Evolutionary conservation across 306 rosid species (phyloP).

Genomic region (Fragaria iinumae): DNA sequence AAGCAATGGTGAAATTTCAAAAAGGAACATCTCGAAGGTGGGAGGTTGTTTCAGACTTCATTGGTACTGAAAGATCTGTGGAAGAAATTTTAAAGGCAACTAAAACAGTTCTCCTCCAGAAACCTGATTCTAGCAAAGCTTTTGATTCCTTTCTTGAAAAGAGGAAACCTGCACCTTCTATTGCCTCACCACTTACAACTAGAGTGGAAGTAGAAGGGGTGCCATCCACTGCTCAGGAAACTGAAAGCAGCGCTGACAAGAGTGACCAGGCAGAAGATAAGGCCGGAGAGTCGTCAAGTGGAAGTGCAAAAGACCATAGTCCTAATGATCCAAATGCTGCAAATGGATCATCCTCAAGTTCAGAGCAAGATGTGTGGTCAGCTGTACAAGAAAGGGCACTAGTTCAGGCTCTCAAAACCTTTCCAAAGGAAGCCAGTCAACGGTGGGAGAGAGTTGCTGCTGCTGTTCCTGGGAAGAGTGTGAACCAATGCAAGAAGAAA

Average conservation of each 20-base stretch:
- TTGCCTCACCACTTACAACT: constrained; percentile 89
- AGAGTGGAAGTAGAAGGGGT: constrained; percentile 72
- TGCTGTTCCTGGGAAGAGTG: constrained; percentile 88
- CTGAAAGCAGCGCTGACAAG: constrained; percentile 36
- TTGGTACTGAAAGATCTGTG: constrained; percentile 89
- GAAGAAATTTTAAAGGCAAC: constrained; percentile 97
- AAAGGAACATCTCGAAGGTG: constrained; percentile 97
- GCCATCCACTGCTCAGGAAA: constrained; percentile 29
- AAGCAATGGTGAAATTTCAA: constrained; percentile 83
- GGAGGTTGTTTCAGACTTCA: constrained; percentile 95
- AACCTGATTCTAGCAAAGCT: constrained; percentile 90
- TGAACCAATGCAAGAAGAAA: constrained; percentile 92
- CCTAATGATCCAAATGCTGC: constrained; percentile 32
- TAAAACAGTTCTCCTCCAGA: constrained; percentile 89
- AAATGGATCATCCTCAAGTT: constrained; percentile 51
- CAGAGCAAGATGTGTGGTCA: constrained; percentile 84
- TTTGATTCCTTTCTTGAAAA: constrained; percentile 93
- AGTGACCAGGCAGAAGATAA: constrained; percentile 32
- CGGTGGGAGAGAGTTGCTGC: constrained; percentile 96
- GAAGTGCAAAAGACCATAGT: constrained; percentile 33
- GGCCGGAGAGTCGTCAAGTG: constrained; percentile 32
- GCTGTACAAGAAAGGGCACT: constrained; percentile 87
- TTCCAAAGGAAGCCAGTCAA: constrained; percentile 82
- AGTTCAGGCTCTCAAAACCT: constrained; percentile 93
- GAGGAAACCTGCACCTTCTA: constrained; percentile 79